Evolutionary conservation across 139 green algal genomes (phyloP).

Genomic region (Closterium sp.): DNA sequence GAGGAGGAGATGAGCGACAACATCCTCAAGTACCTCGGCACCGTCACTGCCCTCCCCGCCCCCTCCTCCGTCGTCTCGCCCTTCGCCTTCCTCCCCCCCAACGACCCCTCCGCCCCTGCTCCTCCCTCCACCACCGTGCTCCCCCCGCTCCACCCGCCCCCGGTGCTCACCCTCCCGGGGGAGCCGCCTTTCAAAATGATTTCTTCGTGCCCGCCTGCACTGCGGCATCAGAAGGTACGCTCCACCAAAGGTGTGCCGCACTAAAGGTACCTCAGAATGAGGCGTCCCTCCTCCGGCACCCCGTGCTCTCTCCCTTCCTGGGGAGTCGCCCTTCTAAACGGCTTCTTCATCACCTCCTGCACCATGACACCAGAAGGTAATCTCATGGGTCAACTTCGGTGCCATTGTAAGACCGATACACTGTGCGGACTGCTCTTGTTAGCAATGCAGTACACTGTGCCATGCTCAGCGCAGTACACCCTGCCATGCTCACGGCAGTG

Average conservation of each 20-base stretch:
- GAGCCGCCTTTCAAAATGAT: neutral
- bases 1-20: slow-evolving; percentile 68
- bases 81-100: neutral
- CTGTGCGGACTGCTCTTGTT: too few relatives aligned
- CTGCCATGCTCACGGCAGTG: too few relatives aligned
- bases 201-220: neutral
- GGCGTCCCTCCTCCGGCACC: neutral
- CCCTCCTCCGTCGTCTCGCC: neutral
- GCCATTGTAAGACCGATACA: too few relatives aligned
- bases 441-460: too few relatives aligned
- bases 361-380: neutral
- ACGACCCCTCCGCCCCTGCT: neutral
- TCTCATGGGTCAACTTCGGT: too few relatives aligned
- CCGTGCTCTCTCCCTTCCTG: neutral
- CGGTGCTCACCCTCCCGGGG: neutral
- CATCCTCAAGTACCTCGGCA: slow-evolving; percentile 74
- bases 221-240: slow-evolving; percentile 1
- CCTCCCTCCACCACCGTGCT: neutral
- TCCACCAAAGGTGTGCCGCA: neutral
- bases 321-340: neutral
- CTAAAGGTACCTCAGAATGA: too few relatives aligned
- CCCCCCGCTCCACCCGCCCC: neutral
- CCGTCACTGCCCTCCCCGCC: slow-evolving; percentile 33
- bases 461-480: too few relatives aligned
- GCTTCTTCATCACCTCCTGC: neutral